Percentiles rank a stretch among this genome's conserved stretches.
Evolutionary conservation across 441 rosid species (phyloP).

Genomic region (Aleurites moluccanus): DNA sequence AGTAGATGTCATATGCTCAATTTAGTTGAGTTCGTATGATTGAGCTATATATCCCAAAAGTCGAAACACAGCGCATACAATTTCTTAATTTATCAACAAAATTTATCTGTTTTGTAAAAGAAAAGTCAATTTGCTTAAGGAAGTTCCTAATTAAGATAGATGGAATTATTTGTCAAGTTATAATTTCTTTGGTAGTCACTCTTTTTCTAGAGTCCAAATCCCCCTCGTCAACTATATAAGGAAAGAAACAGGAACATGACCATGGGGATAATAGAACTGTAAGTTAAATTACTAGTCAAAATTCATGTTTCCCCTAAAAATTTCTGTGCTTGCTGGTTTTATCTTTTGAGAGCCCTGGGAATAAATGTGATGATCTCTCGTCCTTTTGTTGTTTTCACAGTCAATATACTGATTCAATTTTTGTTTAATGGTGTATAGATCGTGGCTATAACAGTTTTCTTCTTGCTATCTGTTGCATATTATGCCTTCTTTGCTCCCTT

Average conservation of each 20-base stretch:
- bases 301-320: neutral
- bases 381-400: slow-evolving; percentile 7
- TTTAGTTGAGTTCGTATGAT: neutral
- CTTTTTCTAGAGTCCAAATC: neutral
- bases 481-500: slow-evolving; percentile 97
- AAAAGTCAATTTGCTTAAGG: slow-evolving; percentile 2
- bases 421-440: slow-evolving; percentile 48
- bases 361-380: slow-evolving; percentile 1
- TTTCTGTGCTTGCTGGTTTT: neutral
- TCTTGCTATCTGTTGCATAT: slow-evolving; percentile 76
- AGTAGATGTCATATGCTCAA: neutral
- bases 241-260: neutral
- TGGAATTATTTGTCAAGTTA: neutral
- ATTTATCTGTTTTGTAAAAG: neutral
- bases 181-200: neutral
- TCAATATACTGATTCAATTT: slow-evolving; percentile 2
- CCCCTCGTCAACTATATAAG: neutral
- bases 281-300: neutral
- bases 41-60: neutral
- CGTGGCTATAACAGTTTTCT: slow-evolving; percentile 81
- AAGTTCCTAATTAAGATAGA: slow-evolving; percentile 8
- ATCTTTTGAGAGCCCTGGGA: slow-evolving; percentile 10
- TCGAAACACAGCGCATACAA: neutral
- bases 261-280: neutral
- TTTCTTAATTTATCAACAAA: neutral